Conservation (phyloP, 2,329 filamentous ascomycete species). For the Fusarium veterinarium region DNA sequence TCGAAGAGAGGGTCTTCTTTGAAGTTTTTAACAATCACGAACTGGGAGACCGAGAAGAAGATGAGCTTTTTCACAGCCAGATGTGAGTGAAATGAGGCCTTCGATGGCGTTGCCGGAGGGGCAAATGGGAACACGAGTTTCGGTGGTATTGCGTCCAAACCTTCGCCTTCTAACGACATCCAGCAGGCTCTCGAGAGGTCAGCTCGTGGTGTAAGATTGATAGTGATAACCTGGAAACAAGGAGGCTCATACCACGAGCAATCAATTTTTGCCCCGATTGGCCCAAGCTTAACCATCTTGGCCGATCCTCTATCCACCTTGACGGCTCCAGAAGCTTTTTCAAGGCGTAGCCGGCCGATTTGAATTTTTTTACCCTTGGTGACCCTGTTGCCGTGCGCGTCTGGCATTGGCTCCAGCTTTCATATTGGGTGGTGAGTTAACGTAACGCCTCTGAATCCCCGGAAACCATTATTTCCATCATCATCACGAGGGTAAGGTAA, state of each 20-base stretch:
- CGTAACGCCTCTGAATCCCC: conserved; percentile 27
- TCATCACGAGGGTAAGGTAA: conserved; percentile 34
- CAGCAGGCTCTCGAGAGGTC: conserved; percentile 6
- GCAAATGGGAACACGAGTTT: conserved; percentile 5
- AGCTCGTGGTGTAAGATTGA: conserved; percentile 9
- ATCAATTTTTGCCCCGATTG: conserved; percentile 44
- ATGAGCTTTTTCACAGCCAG: neutral
- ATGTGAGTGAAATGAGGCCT: conserved; percentile 20
- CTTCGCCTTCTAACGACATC: conserved; percentile 19
- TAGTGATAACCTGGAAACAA: conserved; percentile 20
- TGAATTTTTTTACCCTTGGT: conserved; percentile 3
- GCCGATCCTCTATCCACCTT: conserved; percentile 33
- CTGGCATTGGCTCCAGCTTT: conserved; percentile 30
- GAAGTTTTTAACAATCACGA: conserved; percentile 18
- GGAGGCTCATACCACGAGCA: conserved; percentile 38
- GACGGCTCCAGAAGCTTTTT: conserved; percentile 33
- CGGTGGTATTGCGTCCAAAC: neutral
- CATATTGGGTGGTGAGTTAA: conserved; percentile 35
- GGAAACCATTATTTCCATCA: conserved; percentile 20
- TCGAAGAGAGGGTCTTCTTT: conserved; percentile 24
- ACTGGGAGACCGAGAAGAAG: neutral
- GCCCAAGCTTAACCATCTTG: conserved; percentile 19
- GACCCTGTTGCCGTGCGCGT: neutral
- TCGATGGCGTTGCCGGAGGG: conserved; percentile 7
- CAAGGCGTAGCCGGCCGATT: conserved; percentile 16